phyloP scores from a whole-genome alignment of 306 rosid genomes.

The Begonia fuchsioides region DNA sequence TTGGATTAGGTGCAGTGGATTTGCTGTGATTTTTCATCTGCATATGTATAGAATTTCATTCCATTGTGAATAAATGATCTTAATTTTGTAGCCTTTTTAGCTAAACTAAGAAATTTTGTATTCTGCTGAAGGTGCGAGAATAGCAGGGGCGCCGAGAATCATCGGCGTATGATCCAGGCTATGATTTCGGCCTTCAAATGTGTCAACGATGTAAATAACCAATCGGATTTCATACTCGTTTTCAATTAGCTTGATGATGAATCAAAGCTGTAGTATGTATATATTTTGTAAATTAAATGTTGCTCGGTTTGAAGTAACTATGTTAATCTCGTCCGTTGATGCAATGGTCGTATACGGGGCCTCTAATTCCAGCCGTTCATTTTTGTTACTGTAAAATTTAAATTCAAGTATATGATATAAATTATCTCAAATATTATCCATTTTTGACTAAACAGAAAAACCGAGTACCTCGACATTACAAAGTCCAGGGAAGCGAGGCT shows the following conservation, averaged over 20 bases:
- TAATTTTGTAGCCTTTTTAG: neutral
- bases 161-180: constrained; percentile 86
- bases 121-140: constrained; percentile 89
- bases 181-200: constrained; percentile 90
- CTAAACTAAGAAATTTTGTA: constrained; percentile 7
- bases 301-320: too few relatives aligned
- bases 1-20: constrained; percentile 91
- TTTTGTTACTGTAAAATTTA: too few relatives aligned
- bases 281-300: too few relatives aligned
- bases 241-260: too few relatives aligned
- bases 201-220: constrained; percentile 53
- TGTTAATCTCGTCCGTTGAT: too few relatives aligned
- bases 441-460: neutral
- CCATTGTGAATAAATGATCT: neutral
- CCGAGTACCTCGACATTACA: constrained; percentile 19
- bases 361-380: too few relatives aligned
- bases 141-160: constrained; percentile 61
- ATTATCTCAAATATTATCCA: too few relatives aligned
- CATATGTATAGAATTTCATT: neutral
- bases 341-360: too few relatives aligned
- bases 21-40: constrained; percentile 42
- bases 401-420: too few relatives aligned
- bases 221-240: neutral
- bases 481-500: neutral
- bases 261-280: too few relatives aligned